Evolutionary conservation across 2,329 filamentous ascomycete genomes (phyloP).

Genomic region (Cordyceps cicadae): DNA sequence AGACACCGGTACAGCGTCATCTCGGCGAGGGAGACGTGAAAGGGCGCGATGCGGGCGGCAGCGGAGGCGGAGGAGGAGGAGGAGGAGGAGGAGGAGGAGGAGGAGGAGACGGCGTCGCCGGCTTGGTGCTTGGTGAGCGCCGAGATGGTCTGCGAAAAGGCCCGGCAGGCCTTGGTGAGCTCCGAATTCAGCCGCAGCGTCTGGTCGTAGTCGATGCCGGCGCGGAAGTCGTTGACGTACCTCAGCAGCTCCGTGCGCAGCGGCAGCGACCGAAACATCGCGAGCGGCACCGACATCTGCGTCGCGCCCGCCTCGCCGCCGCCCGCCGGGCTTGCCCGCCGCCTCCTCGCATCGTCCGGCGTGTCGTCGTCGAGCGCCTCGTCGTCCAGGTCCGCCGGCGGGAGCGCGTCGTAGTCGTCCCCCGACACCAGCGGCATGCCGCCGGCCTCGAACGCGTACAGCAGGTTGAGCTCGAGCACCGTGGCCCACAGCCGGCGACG

Average conservation of each 20-base stretch:
- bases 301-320: conserved; percentile 28
- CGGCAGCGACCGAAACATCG: conserved; percentile 34
- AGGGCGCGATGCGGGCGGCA: conserved; percentile 24
- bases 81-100: no score
- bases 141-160: conserved; percentile 25
- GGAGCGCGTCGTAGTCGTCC: conserved; percentile 41
- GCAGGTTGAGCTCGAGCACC: conserved; percentile 45
- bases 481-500: conserved; percentile 49
- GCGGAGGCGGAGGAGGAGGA: no score
- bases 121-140: conserved; percentile 26
- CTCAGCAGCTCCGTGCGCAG: conserved; percentile 36
- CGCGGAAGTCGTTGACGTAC: conserved; percentile 39
- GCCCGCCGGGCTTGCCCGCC: conserved; percentile 8
- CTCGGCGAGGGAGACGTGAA: conserved; percentile 35
- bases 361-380: conserved; percentile 35
- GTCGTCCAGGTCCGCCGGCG: conserved; percentile 45
- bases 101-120: not conserved
- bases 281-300: conserved; percentile 42
- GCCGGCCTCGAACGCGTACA: conserved; percentile 42
- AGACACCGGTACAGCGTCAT: conserved; percentile 38
- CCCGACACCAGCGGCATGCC: conserved; percentile 39
- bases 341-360: conserved; percentile 18
- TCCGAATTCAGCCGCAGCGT: conserved; percentile 38
- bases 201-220: conserved; percentile 36
- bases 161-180: conserved; percentile 31